Conservation (phyloP, 805 yeast species). For the Saturnispora sekii region DNA sequence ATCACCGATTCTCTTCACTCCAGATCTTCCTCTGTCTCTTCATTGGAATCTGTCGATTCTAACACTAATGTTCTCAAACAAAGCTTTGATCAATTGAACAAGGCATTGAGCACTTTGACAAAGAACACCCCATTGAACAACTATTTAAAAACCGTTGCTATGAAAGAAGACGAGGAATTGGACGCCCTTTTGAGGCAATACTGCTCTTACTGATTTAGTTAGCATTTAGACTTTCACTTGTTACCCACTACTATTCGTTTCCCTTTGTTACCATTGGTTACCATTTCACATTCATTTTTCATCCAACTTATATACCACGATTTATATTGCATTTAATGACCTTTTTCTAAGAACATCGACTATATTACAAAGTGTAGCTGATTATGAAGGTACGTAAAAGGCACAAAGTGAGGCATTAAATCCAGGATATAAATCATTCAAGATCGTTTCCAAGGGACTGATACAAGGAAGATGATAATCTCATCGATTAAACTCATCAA, state of each 20-base stretch:
- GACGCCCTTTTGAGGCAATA: constrained; percentile 27
- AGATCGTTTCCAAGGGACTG: no score
- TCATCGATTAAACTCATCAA: no score
- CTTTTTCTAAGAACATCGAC: no score
- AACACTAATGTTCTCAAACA: constrained; percentile 4
- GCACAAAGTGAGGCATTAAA: no score
- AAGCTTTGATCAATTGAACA: constrained; percentile 1
- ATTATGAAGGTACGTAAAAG: no score
- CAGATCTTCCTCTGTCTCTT: constrained; percentile 25
- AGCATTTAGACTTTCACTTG: neutral
- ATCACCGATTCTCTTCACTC: constrained; percentile 18
- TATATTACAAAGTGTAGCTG: no score
- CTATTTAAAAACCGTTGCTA: constrained; percentile 26
- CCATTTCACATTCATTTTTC: neutral
- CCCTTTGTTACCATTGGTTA: neutral
- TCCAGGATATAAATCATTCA: no score
- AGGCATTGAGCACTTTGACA: constrained; percentile 10
- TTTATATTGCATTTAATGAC: neutral
- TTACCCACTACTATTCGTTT: neutral
- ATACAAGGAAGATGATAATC: no score
- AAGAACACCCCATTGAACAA: constrained; percentile 19
- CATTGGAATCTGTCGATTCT: constrained; percentile 5
- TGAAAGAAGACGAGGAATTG: constrained; percentile 27
- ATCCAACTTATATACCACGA: neutral
- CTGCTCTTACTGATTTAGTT: constrained; percentile 13